Evolutionary conservation across 305 asterid species (phyloP).

Genomic region (Coffea humblotiana): DNA sequence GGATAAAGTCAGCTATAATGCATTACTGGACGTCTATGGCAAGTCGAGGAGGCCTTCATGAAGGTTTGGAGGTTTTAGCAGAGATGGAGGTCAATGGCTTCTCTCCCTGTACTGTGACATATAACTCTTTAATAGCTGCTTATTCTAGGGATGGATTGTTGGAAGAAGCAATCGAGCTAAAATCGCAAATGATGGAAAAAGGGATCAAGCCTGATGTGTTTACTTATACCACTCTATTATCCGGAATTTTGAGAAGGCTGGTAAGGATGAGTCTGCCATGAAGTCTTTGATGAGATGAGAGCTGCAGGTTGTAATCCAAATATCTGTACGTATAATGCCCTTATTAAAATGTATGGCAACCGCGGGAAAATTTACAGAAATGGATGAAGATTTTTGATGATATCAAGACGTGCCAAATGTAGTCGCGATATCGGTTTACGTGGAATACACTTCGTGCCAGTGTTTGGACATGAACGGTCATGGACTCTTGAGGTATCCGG

Average conservation of each 20-base stretch:
- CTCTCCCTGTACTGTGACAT: constrained; percentile 67
- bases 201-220: constrained; percentile 92
- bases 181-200: constrained; percentile 56
- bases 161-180: constrained; percentile 74
- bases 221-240: constrained; percentile 79
- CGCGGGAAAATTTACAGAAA: constrained; percentile 78
- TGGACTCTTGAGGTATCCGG: constrained; percentile 85
- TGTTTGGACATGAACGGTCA: constrained; percentile 90
- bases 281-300: constrained; percentile 74
- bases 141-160: constrained; percentile 74
- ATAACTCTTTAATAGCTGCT: constrained; percentile 79
- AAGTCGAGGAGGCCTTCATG: constrained; percentile 78
- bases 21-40: constrained; percentile 86
- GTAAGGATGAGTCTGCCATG: constrained; percentile 82
- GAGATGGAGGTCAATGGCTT: constrained; percentile 77
- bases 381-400: constrained; percentile 92
- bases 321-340: constrained; percentile 86
- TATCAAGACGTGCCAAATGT: constrained; percentile 64
- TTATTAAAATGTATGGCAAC: constrained; percentile 83
- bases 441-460: constrained; percentile 96
- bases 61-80: constrained; percentile 78
- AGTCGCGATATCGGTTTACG: constrained; percentile 83
- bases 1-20: constrained; percentile 87
- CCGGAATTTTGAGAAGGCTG: constrained; percentile 97
- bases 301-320: constrained; percentile 67